Evolutionary conservation across 148 eudicot species (phyloP).

Genomic region (Fagopyrum homotropicum): DNA sequence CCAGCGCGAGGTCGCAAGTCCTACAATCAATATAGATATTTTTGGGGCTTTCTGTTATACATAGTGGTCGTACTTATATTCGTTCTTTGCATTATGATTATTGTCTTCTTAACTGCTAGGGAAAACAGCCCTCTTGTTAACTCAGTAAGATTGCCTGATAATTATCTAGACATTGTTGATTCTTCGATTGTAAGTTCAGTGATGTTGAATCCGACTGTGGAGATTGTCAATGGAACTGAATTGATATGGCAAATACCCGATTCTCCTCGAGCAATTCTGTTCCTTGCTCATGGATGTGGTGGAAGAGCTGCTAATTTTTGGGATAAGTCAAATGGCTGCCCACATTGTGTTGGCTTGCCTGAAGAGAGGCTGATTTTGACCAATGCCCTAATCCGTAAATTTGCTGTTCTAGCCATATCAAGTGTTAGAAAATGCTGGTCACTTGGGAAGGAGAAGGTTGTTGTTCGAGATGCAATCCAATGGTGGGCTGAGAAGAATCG

Average conservation of each 20-base stretch:
- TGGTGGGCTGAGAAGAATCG: conserved; percentile 58
- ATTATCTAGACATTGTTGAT: not conserved
- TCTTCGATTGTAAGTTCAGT: not conserved
- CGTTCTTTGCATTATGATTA: not conserved
- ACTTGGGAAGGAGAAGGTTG: conserved; percentile 35
- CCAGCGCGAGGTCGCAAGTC: conserved; percentile 6
- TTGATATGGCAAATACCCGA: conserved; percentile 78
- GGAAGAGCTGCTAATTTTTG: conserved; percentile 74
- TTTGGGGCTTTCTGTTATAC: not conserved
- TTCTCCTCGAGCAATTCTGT: conserved; percentile 60
- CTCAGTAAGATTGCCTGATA: not conserved
- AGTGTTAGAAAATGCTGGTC: conserved; percentile 76
- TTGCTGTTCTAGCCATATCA: conserved; percentile 62
- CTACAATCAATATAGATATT: not conserved
- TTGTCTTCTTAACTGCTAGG: not conserved
- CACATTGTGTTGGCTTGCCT: conserved; percentile 73
- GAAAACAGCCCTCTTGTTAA: not conserved
- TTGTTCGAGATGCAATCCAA: conserved; percentile 35
- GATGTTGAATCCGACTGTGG: conserved; percentile 38
- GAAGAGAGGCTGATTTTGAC: conserved; percentile 69
- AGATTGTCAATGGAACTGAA: conserved; percentile 47
- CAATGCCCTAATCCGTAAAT: conserved; percentile 53
- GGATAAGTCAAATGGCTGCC: conserved; percentile 50
- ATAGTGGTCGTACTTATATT: not conserved
- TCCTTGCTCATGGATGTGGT: conserved; percentile 88